Base-by-base conservation (phyloP, 2,329 filamentous ascomycete genomes). In the Diaporthe humulicola region DNA sequence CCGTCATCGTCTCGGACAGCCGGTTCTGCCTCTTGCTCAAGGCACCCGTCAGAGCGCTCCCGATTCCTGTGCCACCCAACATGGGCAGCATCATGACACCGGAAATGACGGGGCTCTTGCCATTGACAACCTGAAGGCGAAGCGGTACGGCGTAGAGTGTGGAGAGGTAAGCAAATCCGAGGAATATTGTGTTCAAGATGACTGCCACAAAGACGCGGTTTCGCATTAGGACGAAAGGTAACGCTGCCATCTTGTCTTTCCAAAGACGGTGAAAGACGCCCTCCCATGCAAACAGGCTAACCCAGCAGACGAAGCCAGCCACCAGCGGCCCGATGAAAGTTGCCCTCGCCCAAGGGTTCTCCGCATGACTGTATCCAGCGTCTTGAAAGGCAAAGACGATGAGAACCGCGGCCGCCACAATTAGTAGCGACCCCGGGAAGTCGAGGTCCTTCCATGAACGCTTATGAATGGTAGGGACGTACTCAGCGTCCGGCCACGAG, bases 301-400 rank as follows among this genome's bases (percentile, higher is more conserved):
- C 22, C 79, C 84, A 85, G 52, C 81, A 84, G 22, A 79, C 9
- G 28, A 83, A 48, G 7, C 87, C 86, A 2, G 83, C 30, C 8
- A 84, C 71, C 4, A 89, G 78, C 1, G 87, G 86, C 2, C 81
- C 85, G 28, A 88, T 78, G 76, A 88, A 88, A 22, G 83, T 72
- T 10, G 83, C 81, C 10, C 80, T 78, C 7, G 75, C 75, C 89
- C 89, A 91, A 52, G 81, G 78, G n/a, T 82, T 76, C 0, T 76
- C 58, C 10, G 22, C n/a, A 2, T 64, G 45, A 9, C 36, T 74
- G 3, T 81, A 76, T 1, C 87, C 86, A 4, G 85, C 85, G 76
- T 87, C 87, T 77, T 92, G 89, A 73, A 92, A 90, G 2, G 90
- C 83, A 77, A 90, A 91, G 0, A 91, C 88, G 6, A 91, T 83